These are phyloP conservation scores for Acanthamoeba polyphaga DNA, from an alignment of 208 protist genomes.

Conservation along the genomic window DNA sequence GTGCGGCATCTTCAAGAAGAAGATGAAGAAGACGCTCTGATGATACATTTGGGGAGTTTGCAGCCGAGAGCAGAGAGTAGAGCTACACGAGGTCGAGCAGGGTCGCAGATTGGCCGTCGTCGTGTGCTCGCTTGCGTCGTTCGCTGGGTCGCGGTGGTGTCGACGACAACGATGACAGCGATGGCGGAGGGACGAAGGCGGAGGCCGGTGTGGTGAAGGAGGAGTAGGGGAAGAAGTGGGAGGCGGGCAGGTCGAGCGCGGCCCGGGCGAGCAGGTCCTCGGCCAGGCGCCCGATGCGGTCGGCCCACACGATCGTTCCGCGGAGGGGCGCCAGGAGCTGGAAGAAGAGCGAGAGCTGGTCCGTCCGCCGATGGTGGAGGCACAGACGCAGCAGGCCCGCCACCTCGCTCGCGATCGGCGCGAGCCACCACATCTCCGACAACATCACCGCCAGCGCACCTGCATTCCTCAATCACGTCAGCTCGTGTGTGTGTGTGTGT, in stretches of 20 bases:
- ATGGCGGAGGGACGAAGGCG: neutral
- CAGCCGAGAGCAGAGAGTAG: no score
- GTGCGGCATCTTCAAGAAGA: conserved; percentile 29
- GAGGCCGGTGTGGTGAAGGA: neutral
- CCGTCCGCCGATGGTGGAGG: neutral
- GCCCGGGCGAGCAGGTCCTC: neutral
- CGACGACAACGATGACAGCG: neutral
- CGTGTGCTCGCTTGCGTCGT: neutral
- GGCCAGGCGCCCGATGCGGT: neutral
- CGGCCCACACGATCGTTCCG: conserved; percentile 7
- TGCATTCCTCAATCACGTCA: neutral
- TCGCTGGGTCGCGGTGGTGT: neutral
- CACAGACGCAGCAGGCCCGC: neutral
- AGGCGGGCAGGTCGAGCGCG: neutral
- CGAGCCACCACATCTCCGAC: conserved; percentile 18
- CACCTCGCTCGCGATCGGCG: conserved; percentile 8
- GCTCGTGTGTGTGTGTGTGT: neutral
- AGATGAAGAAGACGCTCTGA: neutral
- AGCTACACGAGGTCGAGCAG: no score
- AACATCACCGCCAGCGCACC: conserved; percentile 22
- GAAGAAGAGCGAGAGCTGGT: neutral
- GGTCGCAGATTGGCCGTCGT: neutral
- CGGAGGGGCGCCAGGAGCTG: neutral
- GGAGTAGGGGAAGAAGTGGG: neutral
- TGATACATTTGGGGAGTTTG: no score